These are phyloP conservation scores for Phytophthora lateralis DNA, from an alignment of 352 stramenopile genomes.

Conservation along the genomic window DNA sequence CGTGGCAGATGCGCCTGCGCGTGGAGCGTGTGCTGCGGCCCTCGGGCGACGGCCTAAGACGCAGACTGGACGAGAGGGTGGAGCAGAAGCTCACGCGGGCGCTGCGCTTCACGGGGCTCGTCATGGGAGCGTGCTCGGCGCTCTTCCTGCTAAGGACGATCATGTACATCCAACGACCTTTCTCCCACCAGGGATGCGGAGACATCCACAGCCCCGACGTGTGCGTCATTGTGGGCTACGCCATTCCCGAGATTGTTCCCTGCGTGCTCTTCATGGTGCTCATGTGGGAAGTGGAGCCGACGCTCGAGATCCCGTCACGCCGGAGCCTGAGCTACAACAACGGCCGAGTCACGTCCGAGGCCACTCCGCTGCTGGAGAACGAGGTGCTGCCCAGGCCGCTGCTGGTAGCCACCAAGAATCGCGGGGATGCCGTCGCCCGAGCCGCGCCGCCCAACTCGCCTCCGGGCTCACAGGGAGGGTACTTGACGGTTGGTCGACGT, in stretches of 20 bases:
- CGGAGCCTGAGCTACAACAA: conserved; percentile 56
- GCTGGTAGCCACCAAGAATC: conserved; percentile 19
- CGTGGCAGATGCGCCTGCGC: conserved; percentile 69
- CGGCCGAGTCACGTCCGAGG: conserved; percentile 38
- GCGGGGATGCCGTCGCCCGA: conserved; percentile 1
- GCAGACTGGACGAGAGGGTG: conserved; percentile 63
- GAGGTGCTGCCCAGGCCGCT: conserved; percentile 27
- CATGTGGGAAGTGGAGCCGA: conserved; percentile 88
- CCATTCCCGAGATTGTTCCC: conserved; percentile 72
- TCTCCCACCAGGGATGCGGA: conserved; percentile 75
- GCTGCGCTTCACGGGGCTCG: conserved; percentile 68
- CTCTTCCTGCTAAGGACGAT: conserved; percentile 74
- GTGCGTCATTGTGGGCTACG: conserved; percentile 78
- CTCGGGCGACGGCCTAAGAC: conserved; percentile 41
- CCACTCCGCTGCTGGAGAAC: conserved; percentile 57
- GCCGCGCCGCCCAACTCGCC: conserved; percentile 16
- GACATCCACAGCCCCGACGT: conserved; percentile 61
- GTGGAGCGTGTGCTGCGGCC: conserved; percentile 74
- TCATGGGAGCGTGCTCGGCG: conserved; percentile 72
- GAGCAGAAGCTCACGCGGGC: conserved; percentile 76
- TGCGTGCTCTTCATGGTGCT: conserved; percentile 79
- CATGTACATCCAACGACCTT: conserved; percentile 84
- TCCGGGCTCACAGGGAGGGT: conserved; percentile 14
- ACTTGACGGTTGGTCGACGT: conserved; percentile 36
- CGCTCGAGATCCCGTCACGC: conserved; percentile 63